Conservation (phyloP, 345 rosid genomes). For the Litchi chinensis region DNA sequence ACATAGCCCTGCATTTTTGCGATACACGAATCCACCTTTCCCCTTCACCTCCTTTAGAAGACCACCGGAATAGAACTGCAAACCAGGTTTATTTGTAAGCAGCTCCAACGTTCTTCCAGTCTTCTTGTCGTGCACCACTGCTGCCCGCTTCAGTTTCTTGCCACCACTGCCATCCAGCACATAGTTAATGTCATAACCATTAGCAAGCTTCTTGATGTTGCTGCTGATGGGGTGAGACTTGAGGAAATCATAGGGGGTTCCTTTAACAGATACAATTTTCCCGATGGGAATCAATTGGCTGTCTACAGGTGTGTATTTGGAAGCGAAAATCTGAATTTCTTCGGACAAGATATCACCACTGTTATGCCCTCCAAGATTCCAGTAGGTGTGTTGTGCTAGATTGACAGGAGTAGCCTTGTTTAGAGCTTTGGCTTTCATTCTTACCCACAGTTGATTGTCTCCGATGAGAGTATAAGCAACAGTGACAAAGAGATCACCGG, state of each 20-base stretch:
- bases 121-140: conserved; percentile 55
- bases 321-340: conserved; percentile 61
- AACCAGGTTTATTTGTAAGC: conserved; percentile 61
- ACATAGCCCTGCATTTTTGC: conserved; percentile 62
- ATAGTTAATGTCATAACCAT: conserved; percentile 82
- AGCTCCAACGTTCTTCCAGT: conserved; percentile 78
- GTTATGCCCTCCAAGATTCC: conserved; percentile 85
- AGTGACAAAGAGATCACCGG: conserved; percentile 55
- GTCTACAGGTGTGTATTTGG: conserved; percentile 63
- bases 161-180: conserved; percentile 38
- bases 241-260: conserved; percentile 84
- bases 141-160: conserved; percentile 46
- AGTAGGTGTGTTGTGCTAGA: conserved; percentile 78
- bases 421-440: conserved; percentile 69
- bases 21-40: conserved; percentile 62
- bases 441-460: conserved; percentile 44
- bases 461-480: conserved; percentile 48
- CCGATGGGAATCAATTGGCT: conserved; percentile 75
- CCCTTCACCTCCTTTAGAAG: conserved; percentile 52
- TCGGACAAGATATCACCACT: conserved; percentile 69
- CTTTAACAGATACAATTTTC: conserved; percentile 52
- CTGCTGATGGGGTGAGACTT: conserved; percentile 45
- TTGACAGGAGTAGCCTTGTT: conserved; percentile 80
- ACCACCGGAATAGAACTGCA: conserved; percentile 79
- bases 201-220: conserved; percentile 48